Base-by-base conservation (phyloP, 257 asterid genomes). In the Jacaranda mimosifolia region DNA sequence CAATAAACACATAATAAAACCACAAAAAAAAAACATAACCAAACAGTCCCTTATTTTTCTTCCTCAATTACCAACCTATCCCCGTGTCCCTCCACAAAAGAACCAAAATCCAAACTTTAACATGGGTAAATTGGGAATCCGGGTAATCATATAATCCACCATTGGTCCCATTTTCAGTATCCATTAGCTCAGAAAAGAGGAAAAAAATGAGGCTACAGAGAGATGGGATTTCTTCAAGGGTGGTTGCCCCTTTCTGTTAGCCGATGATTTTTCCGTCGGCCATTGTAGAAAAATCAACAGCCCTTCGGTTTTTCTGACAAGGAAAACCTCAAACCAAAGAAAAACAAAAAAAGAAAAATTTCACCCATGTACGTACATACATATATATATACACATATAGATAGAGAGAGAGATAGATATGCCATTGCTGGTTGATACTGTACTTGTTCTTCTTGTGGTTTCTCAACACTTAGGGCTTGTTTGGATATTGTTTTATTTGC, bases 181-280 rank as follows among this genome's bases (percentile, higher is more conserved):
- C 84, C 82, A 63, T 64, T 63, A 45, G 75, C 72, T 76, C 76
- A 76, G 76, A 79, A 53, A 39, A 11, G 14, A 10, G 59, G 7
- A 18, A 52, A 63, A 63, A 60, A 55, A 58, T 77, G 76, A 81
- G 82, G 85, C 74, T 18, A 12, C 45, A 51, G 81, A 39, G 79
- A 72, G 72, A 9, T 6, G 68, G 78, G 86, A 60, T 71, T 83
- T 72, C 65, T 65, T 66, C 51, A 72, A 79, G 88, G 88, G 85
- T 62, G 83, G 84, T 86, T 82, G 82, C 83, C 85, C 68, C 70
- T 84, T 77, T 77, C 82, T 65, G 84, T 35, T 66, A 26, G 80
- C 82, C 83, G 6, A 51, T 81, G 84, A 81, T 81, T 80, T 63
- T 36, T 42, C 67, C 9, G 0, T 19, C 43, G 4, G 13, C 42